Conservation (phyloP, 495 filamentous ascomycete species). For the Symbiotaphrina buchneri region DNA sequence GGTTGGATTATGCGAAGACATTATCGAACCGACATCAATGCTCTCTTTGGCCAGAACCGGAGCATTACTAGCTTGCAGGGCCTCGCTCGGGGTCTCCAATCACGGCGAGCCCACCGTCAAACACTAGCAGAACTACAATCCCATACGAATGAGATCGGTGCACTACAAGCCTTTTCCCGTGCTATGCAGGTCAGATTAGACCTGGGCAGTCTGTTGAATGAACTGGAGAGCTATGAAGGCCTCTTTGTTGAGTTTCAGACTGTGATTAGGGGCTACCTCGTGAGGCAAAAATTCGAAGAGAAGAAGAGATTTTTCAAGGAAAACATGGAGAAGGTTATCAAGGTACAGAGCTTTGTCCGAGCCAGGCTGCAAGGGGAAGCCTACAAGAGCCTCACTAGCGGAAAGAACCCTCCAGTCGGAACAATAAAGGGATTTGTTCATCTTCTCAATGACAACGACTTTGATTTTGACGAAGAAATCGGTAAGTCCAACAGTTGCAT, state of each 20-base stretch:
- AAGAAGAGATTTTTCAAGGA: slow-evolving; percentile 75
- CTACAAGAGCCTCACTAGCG: slow-evolving; percentile 84
- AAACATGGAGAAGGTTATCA: slow-evolving; percentile 98
- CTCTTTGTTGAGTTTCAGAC: slow-evolving; percentile 53
- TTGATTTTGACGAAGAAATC: slow-evolving; percentile 97
- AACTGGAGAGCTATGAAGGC: slow-evolving; percentile 67
- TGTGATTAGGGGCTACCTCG: slow-evolving; percentile 43
- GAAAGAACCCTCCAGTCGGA: slow-evolving; percentile 92
- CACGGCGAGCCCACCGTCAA: slow-evolving; percentile 23
- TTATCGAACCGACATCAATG: too few relatives aligned
- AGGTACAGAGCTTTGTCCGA: slow-evolving; percentile 89
- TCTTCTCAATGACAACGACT: slow-evolving; percentile 90
- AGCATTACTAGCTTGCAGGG: slow-evolving; percentile 47
- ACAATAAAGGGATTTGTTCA: slow-evolving; percentile 97
- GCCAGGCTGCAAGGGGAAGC: slow-evolving; percentile 89
- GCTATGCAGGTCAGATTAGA: slow-evolving; percentile 57
- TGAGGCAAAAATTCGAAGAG: slow-evolving; percentile 55
- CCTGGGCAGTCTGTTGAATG: slow-evolving; percentile 41
- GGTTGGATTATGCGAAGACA: too few relatives aligned
- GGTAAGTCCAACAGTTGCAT: slow-evolving; percentile 8
- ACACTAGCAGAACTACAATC: slow-evolving; percentile 33
- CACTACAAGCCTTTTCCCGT: slow-evolving; percentile 50
- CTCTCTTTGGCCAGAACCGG: slow-evolving; percentile 31
- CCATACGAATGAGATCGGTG: slow-evolving; percentile 30
- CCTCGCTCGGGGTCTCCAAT: slow-evolving; percentile 36